Evolutionary conservation across 2,329 filamentous ascomycete genomes (phyloP).

Genomic region (Huntiella decipiens): DNA sequence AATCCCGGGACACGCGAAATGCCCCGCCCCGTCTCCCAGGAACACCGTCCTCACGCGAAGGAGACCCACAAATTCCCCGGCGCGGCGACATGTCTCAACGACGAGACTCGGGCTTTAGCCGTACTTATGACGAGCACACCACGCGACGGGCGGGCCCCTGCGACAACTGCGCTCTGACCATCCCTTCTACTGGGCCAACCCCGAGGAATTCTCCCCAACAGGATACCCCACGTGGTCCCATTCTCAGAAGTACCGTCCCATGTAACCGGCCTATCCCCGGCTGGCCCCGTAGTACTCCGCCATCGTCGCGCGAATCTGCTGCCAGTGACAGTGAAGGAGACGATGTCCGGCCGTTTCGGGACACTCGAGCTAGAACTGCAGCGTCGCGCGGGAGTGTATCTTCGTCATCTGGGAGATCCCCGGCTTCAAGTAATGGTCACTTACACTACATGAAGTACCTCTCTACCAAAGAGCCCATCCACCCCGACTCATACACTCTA

Average conservation of each 20-base stretch:
- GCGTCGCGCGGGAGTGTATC: conserved; percentile 27
- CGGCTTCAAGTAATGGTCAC: conserved; percentile 23
- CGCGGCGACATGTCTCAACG: conserved; percentile 21
- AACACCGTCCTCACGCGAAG: conserved; percentile 20
- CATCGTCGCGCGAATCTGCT: conserved; percentile 30
- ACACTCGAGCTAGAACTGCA: conserved; percentile 23
- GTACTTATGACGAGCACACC: conserved; percentile 47
- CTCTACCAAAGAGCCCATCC: conserved; percentile 45
- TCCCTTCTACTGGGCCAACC: conserved; percentile 28
- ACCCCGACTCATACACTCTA: conserved; percentile 44
- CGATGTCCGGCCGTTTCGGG: conserved; percentile 21
- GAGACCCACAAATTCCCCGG: conserved; percentile 38
- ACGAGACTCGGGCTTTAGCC: conserved; percentile 39
- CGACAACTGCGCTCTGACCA: conserved; percentile 48
- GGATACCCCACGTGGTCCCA: conserved; percentile 29
- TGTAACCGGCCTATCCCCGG: conserved; percentile 36
- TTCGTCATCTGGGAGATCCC: conserved; percentile 27
- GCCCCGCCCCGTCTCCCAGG: conserved; percentile 24
- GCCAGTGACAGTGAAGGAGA: conserved; percentile 33
- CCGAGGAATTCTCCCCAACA: conserved; percentile 10
- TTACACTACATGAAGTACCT: conserved; percentile 50
- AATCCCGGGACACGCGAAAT: conserved; percentile 16
- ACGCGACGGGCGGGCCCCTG: conserved; percentile 45
- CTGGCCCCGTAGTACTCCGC: conserved; percentile 26
- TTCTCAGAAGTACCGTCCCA: conserved; percentile 39